Evolutionary conservation across 2,329 filamentous ascomycete genomes (phyloP).

Genomic region (Chaetomiaceae sp.): DNA sequence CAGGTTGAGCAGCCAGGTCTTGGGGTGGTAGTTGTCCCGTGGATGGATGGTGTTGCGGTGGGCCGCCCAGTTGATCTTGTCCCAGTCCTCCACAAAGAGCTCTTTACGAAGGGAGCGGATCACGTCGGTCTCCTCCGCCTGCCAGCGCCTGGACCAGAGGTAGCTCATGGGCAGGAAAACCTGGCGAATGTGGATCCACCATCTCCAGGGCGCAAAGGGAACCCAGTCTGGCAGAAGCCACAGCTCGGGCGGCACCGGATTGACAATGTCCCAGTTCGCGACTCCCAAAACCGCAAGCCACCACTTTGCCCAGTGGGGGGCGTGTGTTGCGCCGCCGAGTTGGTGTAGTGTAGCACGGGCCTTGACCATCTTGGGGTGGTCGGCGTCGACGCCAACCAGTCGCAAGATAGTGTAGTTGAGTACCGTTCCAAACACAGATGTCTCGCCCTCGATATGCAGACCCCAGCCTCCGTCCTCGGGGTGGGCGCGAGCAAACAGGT

Average conservation of each 20-base stretch:
- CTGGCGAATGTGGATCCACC: conserved; percentile 98
- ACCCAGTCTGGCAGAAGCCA: conserved; percentile 93
- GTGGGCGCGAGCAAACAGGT: conserved; percentile 79
- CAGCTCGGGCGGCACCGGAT: conserved; percentile 86
- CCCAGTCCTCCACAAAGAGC: conserved; percentile 74
- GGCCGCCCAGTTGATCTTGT: conserved; percentile 68
- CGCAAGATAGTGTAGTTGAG: conserved; percentile 84
- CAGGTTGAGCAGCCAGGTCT: conserved; percentile 74
- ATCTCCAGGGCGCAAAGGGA: conserved; percentile 84
- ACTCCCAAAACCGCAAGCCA: conserved; percentile 85
- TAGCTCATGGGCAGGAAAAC: conserved; percentile 94
- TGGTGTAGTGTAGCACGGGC: conserved; percentile 78
- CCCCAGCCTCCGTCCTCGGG: conserved; percentile 95
- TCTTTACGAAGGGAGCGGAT: conserved; percentile 72
- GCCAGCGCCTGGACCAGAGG: conserved; percentile 79
- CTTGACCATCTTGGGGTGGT: conserved; percentile 80
- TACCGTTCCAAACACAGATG: conserved; percentile 81
- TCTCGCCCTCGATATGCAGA: conserved; percentile 89
- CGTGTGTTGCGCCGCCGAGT: conserved; percentile 76
- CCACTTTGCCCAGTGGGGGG: conserved; percentile 96
- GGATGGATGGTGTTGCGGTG: conserved; percentile 79
- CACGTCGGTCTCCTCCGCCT: conserved; percentile 68
- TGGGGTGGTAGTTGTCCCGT: conserved; percentile 88
- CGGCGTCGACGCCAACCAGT: conserved; percentile 75
- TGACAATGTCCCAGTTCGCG: conserved; percentile 85